These are phyloP conservation scores for Fabrea salina DNA, from an alignment of 169 alveolate species.

Conservation along the genomic window DNA sequence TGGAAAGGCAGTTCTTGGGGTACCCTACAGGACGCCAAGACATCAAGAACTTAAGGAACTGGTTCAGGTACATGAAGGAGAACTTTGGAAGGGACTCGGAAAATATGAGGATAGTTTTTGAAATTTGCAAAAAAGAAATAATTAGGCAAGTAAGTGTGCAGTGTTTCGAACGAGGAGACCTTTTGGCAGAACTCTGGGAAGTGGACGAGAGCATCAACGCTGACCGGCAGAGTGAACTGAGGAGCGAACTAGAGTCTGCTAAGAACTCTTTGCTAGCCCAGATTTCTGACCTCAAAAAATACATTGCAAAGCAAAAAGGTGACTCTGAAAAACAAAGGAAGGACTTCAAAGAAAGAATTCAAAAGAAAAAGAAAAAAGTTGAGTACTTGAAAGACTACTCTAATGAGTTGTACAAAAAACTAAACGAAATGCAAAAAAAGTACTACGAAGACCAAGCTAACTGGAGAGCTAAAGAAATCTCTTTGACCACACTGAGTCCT, in stretches of 20 bases:
- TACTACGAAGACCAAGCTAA: background rate
- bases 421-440: background rate
- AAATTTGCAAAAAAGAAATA: background rate
- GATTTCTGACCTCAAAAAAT: background rate
- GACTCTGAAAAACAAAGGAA: background rate
- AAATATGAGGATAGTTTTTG: background rate
- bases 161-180: conserved; percentile 27
- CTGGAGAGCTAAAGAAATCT: background rate
- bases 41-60: background rate
- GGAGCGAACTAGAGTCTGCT: too few species aligned
- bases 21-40: conserved; percentile 21
- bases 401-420: too few species aligned
- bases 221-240: too few species aligned
- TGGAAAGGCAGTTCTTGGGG: too few species aligned
- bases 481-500: too few species aligned
- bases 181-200: background rate
- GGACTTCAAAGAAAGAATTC: background rate
- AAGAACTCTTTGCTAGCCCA: too few species aligned
- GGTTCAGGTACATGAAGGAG: conserved; percentile 8
- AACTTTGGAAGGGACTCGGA: background rate
- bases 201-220: too few species aligned
- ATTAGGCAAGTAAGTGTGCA: conserved; percentile 29
- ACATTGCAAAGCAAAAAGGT: background rate
- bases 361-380: background rate
- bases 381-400: background rate